A percentile compares a stretch with the other conserved stretches of the same genome.
These are phyloP conservation scores for Aspergillus ibericus DNA, from an alignment of 2,329 filamentous ascomycete species.

Conservation along the genomic window DNA sequence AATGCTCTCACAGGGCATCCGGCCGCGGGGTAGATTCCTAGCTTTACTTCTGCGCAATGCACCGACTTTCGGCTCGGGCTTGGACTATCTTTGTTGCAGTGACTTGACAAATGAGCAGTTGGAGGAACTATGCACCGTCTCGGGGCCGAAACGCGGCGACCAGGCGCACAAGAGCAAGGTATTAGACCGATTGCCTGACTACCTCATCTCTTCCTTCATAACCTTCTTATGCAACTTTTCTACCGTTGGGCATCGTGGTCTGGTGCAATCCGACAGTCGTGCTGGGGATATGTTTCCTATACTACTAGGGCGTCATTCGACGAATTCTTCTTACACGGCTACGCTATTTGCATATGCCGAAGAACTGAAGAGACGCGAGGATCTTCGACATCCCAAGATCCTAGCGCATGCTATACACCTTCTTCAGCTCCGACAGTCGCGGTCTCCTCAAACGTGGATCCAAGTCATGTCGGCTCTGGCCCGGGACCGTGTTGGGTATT, in stretches of 20 bases:
- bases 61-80: slow-evolving; percentile 39
- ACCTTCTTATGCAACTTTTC: slow-evolving; percentile 41
- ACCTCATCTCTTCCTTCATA: slow-evolving; percentile 48
- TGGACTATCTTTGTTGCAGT: slow-evolving; percentile 45
- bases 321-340: slow-evolving; percentile 6
- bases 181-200: slow-evolving; percentile 33
- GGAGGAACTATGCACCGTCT: slow-evolving; percentile 29
- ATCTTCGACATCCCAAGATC: slow-evolving; percentile 26
- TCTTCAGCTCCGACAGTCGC: slow-evolving; percentile 29
- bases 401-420: slow-evolving; percentile 41
- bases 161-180: slow-evolving; percentile 14
- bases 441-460: slow-evolving; percentile 38
- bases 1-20: slow-evolving; percentile 50
- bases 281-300: slow-evolving; percentile 32
- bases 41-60: slow-evolving; percentile 52
- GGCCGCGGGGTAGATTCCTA: slow-evolving; percentile 46
- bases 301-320: slow-evolving; percentile 17
- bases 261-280: slow-evolving; percentile 16
- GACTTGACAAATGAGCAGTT: slow-evolving; percentile 34
- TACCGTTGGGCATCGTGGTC: slow-evolving; percentile 12
- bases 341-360: slow-evolving; percentile 24
- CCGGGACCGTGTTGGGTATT: slow-evolving; percentile 21
- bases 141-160: slow-evolving; percentile 15
- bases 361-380: slow-evolving; percentile 3
- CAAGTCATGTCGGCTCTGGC: slow-evolving; percentile 36